Evolutionary conservation across 1,284 basidiomycete genomes (phyloP).

Genomic region (Earliella scabrosa): DNA sequence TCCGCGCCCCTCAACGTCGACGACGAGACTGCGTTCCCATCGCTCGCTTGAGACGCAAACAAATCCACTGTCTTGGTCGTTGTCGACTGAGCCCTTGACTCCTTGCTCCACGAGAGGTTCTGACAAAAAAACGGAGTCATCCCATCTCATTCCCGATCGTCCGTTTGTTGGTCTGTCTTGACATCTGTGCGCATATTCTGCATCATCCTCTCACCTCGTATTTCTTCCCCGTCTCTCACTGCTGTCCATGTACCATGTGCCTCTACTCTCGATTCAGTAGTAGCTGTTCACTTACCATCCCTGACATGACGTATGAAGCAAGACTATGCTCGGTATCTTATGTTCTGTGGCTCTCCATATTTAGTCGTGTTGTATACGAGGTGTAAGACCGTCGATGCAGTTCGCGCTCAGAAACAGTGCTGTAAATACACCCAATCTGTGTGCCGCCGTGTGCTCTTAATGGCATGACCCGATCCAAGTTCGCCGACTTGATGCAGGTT

Average conservation of each 20-base stretch:
- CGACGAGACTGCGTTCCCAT: slow-evolving; percentile 85
- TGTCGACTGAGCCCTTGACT: slow-evolving; percentile 10
- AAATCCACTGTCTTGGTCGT: slow-evolving; percentile 7
- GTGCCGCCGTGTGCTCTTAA: no score
- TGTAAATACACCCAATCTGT: background rate
- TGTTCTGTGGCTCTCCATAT: slow-evolving; percentile 28
- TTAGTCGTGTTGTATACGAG: slow-evolving; percentile 33
- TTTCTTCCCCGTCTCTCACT: slow-evolving; percentile 11
- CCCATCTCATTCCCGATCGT: slow-evolving; percentile 8
- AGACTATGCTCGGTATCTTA: slow-evolving; percentile 34
- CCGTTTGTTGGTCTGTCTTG: slow-evolving; percentile 20
- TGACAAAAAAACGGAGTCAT: slow-evolving; percentile 24
- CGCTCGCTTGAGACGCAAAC: slow-evolving; percentile 57
- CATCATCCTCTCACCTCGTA: slow-evolving; percentile 21
- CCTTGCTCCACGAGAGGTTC: slow-evolving; percentile 11
- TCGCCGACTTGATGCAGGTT: no score
- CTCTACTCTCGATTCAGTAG: slow-evolving; percentile 18
- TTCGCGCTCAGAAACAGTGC: slow-evolving; percentile 9
- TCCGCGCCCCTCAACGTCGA: slow-evolving; percentile 61
- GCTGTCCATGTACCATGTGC: slow-evolving; percentile 16
- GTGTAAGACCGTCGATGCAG: slow-evolving; percentile 27
- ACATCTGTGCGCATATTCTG: slow-evolving; percentile 20
- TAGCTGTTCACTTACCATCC: slow-evolving; percentile 25
- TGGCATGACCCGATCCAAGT: no score
- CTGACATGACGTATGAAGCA: slow-evolving; percentile 29